These are phyloP conservation scores for Talaromyces albobiverticillius DNA, from an alignment of 2,329 filamentous ascomycete genomes.

Conservation along the genomic window DNA sequence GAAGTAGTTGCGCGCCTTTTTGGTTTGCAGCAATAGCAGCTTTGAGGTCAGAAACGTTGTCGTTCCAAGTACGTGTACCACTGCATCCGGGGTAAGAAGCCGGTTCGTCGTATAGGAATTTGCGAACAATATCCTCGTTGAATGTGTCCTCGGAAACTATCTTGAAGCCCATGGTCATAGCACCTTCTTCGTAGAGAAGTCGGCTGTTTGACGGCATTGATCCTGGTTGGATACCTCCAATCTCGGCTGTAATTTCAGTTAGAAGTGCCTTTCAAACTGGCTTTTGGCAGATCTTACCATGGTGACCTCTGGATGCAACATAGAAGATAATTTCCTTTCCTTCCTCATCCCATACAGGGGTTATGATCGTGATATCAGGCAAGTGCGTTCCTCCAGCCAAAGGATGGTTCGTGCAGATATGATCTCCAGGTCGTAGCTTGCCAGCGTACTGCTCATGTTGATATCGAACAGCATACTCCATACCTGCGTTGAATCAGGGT, in stretches of 20 bases:
- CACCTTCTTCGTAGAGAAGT: constrained; percentile 48
- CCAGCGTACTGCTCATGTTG: constrained; percentile 73
- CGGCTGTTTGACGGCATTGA: constrained; percentile 68
- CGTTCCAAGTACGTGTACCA: constrained; percentile 73
- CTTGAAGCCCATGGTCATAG: constrained; percentile 49
- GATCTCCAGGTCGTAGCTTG: constrained; percentile 73
- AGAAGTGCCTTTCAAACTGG: not conserved
- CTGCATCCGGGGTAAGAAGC: constrained; percentile 72
- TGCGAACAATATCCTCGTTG: constrained; percentile 71
- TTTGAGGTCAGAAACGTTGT: constrained; percentile 83
- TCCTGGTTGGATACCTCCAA: constrained; percentile 77
- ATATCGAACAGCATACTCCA: constrained; percentile 66
- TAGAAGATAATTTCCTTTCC: constrained; percentile 73
- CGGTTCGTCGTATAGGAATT: constrained; percentile 70
- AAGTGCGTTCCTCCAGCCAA: constrained; percentile 81
- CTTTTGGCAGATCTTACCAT: constrained; percentile 41
- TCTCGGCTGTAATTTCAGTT: constrained; percentile 54
- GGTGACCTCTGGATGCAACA: constrained; percentile 74
- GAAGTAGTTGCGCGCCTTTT: constrained; percentile 53
- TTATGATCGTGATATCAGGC: constrained; percentile 78
- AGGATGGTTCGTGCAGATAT: constrained; percentile 80
- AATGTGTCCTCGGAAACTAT: constrained; percentile 74
- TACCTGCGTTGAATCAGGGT: constrained; percentile 1
- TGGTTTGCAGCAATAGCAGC: constrained; percentile 84
- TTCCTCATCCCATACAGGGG: constrained; percentile 66